Conservation (phyloP, 129 eudicot genomes). For the Helichrysum umbraculigerum region DNA sequence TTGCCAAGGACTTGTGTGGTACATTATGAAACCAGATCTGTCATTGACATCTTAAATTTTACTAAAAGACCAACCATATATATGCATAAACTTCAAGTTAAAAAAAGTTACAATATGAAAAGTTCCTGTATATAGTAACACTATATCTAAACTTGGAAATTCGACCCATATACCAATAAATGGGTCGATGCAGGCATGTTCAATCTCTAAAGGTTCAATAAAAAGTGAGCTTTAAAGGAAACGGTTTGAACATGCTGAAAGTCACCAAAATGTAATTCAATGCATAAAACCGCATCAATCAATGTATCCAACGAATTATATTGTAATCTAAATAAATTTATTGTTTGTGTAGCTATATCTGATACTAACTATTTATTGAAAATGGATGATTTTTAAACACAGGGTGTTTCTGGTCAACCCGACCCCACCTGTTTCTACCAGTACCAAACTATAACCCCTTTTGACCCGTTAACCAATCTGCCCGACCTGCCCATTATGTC, state of each 20-base stretch:
- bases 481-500: not conserved
- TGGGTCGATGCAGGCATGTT: not conserved
- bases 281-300: not conserved
- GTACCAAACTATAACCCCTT: not conserved
- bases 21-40: slow-evolving; percentile 54
- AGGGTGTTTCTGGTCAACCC: not conserved
- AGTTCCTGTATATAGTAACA: not conserved
- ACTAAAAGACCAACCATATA: slow-evolving; percentile 17
- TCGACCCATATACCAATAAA: not conserved
- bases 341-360: not conserved
- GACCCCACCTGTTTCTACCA: not conserved
- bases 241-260: not conserved
- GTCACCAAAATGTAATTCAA: not conserved
- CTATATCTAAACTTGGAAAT: not conserved
- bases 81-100: slow-evolving; percentile 20
- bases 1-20: slow-evolving; percentile 46
- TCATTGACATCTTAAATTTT: slow-evolving; percentile 26
- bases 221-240: not conserved
- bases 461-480: not conserved
- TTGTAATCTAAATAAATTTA: not conserved
- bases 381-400: not conserved
- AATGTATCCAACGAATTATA: not conserved
- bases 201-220: not conserved
- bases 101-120: not conserved
- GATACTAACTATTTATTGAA: not conserved